Conservation (phyloP, 352 stramenopile genomes). For the Phytophthora nicotianae region DNA sequence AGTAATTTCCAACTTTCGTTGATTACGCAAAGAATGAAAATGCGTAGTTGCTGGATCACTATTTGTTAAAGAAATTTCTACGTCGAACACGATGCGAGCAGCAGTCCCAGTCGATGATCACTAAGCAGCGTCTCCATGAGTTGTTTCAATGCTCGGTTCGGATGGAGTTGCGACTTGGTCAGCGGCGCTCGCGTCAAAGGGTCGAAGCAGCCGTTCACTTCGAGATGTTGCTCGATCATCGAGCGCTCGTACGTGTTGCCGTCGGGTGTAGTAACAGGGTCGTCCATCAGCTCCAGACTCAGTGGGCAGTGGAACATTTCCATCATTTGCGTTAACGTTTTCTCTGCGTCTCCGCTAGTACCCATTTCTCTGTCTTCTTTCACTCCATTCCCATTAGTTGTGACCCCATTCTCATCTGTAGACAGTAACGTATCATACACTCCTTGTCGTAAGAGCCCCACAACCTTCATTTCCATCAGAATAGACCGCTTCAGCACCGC, state of each 20-base stretch:
- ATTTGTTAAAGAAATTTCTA: conserved; percentile 19
- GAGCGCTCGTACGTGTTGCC: conserved; percentile 80
- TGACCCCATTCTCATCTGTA: conserved; percentile 17
- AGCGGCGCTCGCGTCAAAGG: conserved; percentile 64
- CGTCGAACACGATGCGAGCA: conserved; percentile 55
- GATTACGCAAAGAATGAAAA: conserved; percentile 19
- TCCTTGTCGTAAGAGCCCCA: conserved; percentile 51
- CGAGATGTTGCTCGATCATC: conserved; percentile 79
- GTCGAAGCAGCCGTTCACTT: conserved; percentile 78
- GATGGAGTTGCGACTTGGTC: conserved; percentile 61
- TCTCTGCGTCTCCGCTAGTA: conserved; percentile 30
- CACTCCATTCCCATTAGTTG: conserved; percentile 1
- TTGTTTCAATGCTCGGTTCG: conserved; percentile 73
- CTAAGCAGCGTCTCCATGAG: conserved; percentile 76
- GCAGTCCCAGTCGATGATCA: conserved; percentile 58
- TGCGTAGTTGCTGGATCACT: background rate
- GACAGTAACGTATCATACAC: conserved; percentile 52
- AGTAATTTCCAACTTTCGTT: conserved; percentile 6
- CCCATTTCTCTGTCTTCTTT: conserved; percentile 4
- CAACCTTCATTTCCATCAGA: conserved; percentile 71
- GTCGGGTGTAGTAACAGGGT: conserved; percentile 73
- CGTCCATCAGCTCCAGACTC: conserved; percentile 80
- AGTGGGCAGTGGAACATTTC: conserved; percentile 74
- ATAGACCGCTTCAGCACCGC: conserved; percentile 55
- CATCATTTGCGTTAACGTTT: conserved; percentile 69